Percentiles rank a stretch among this genome's conserved stretches.
phyloP scores from a whole-genome alignment of 176 grass and related monocot genomes.

The Paspalum vaginatum region DNA sequence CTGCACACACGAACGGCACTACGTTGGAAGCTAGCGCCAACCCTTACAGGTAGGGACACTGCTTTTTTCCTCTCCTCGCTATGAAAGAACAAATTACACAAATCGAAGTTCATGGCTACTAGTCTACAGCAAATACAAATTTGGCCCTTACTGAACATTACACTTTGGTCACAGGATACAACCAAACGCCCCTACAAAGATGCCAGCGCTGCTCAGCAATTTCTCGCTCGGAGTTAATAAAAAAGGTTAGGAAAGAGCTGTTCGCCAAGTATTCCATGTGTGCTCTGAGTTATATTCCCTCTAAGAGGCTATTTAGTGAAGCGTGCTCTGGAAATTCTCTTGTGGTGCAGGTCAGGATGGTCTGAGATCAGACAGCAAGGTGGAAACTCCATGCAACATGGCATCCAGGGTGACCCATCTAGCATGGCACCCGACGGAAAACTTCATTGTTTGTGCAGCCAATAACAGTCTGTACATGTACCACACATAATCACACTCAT shows the following conservation, averaged over 20 bases:
- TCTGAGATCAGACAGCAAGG: constrained; percentile 33
- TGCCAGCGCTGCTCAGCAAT: constrained; percentile 20
- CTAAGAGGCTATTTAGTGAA: not conserved
- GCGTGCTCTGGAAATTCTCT: not conserved
- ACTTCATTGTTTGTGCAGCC: constrained; percentile 61
- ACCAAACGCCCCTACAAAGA: not conserved
- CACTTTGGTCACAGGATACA: constrained; percentile 36
- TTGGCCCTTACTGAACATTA: not conserved
- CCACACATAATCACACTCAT: constrained; percentile 37
- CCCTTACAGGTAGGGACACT: constrained; percentile 57
- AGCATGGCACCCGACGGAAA: constrained; percentile 68
- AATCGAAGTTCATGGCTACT: not conserved
- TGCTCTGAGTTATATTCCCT: not conserved
- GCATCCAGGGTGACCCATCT: constrained; percentile 62
- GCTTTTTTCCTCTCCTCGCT: not conserved
- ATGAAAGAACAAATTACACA: not conserved
- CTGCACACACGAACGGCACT: constrained; percentile 36
- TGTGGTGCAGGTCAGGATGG: constrained; percentile 44
- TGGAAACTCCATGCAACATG: constrained; percentile 52
- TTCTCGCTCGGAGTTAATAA: constrained; percentile 26
- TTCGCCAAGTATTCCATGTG: not conserved
- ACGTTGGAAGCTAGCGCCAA: constrained; percentile 75
- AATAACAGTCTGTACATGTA: constrained; percentile 80
- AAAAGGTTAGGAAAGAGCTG: constrained; percentile 31
- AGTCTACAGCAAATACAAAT: not conserved